Evolutionary conservation across 2,329 filamentous ascomycete genomes (phyloP).

Genomic region (Aureobasidium sp.): DNA sequence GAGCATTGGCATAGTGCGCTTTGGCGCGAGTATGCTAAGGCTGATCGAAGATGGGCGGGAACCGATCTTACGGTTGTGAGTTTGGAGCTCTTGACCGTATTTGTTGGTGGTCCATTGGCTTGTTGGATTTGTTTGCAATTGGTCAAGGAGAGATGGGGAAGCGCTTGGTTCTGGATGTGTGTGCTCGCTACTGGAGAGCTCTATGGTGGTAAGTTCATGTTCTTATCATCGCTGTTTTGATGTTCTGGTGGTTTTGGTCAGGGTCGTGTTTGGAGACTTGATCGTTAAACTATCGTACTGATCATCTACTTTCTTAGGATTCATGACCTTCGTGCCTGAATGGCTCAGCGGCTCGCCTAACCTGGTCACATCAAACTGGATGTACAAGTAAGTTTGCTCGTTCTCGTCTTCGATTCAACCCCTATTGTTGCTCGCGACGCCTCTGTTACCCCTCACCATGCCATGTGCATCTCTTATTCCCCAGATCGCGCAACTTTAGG

Average conservation of each 20-base stretch:
- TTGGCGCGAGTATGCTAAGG: slow-evolving; percentile 62
- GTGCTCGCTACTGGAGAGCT: slow-evolving; percentile 57
- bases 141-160: slow-evolving; percentile 28
- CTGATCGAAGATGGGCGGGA: slow-evolving; percentile 54
- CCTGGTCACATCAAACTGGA: slow-evolving; percentile 52
- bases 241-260: background rate
- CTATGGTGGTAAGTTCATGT: slow-evolving; percentile 46
- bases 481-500: background rate
- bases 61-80: slow-evolving; percentile 53
- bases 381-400: slow-evolving; percentile 45
- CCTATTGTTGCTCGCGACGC: background rate
- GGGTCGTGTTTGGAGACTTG: background rate
- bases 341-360: slow-evolving; percentile 54
- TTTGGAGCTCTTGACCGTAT: slow-evolving; percentile 55
- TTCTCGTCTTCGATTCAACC: background rate
- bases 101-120: slow-evolving; percentile 52
- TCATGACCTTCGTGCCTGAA: slow-evolving; percentile 61
- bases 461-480: background rate
- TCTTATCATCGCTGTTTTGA: background rate
- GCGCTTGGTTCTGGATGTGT: slow-evolving; percentile 51
- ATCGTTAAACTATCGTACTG: background rate
- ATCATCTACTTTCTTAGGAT: slow-evolving; percentile 31
- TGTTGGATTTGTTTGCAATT: slow-evolving; percentile 48
- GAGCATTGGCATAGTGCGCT: slow-evolving; percentile 45
- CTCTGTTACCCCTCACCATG: background rate